Base-by-base conservation (phyloP, 192 early-diverging fungal species). In the Phycomyces nitens region DNA sequence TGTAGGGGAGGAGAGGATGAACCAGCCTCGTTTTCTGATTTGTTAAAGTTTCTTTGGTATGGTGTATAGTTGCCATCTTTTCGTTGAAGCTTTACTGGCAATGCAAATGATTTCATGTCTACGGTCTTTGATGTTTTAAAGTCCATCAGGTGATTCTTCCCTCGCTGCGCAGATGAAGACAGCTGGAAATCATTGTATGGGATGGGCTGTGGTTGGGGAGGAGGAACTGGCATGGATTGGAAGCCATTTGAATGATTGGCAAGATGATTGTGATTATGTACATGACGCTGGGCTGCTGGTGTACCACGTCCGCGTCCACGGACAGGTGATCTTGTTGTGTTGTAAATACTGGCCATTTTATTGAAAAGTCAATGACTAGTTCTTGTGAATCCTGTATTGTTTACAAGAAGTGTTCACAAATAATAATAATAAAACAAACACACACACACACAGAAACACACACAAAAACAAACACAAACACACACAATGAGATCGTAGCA, bases 121-220 rank as follows among this genome's bases (percentile, higher is more conserved):
- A 89, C 79, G 0, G 60, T 57, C 64, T 85, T 84, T 2, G 72
- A 53, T 8, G 78, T 66, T n/a, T 82, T 73, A 24, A 91, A 82
- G 5, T 86, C 82, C 83, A 91, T 86, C 16, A 91, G 75, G 64
- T 89, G 80, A 65, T 87, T 78, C 1, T 78, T 77, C n/a, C 80
- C 78, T 26, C 73, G 66, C 3, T 68, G 74, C 0, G 77, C 69
- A 39, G 83, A 71, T 5, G 88, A 85, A 53, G 88, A 76, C 0
- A 91, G 74, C 7, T 82, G 81, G 65, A 87, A 91, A 34, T 90
- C 88, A 7, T 70, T 75, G 47, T 71, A 81, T 12, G 70, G 73
- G 44, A 74, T 75, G 0, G 72, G 68, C 1, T 73, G 64, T 56
- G 47, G 44, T 47, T 29, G 34, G 12, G 58, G 58, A 16, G 7